Evolutionary conservation across 306 rosid genomes (phyloP).

Genomic region (Hylodesmum podocarpum): DNA sequence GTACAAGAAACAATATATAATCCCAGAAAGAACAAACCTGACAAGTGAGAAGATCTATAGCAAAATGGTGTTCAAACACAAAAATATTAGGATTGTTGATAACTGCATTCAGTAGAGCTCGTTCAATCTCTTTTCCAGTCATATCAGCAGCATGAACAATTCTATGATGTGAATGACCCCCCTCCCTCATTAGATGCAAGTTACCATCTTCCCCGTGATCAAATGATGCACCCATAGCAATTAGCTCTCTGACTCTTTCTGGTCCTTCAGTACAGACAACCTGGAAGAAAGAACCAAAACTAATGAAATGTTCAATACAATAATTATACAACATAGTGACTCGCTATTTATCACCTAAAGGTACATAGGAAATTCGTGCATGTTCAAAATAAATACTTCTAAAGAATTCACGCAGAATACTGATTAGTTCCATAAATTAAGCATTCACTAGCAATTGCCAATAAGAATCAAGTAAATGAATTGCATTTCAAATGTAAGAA

Average conservation of each 20-base stretch:
- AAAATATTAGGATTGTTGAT: slow-evolving; percentile 69
- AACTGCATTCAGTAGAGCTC: slow-evolving; percentile 70
- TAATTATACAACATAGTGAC: slow-evolving; percentile 7
- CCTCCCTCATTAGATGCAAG: slow-evolving; percentile 87
- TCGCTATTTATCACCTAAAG: background rate
- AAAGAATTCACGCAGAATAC: background rate
- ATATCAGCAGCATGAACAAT: slow-evolving; percentile 95
- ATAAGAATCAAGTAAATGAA: background rate
- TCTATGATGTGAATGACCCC: slow-evolving; percentile 91
- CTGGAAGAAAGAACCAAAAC: slow-evolving; percentile 46
- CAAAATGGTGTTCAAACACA: slow-evolving; percentile 89
- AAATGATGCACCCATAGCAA: slow-evolving; percentile 91
- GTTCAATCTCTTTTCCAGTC: slow-evolving; percentile 95
- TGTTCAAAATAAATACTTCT: background rate
- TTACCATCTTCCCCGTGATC: slow-evolving; percentile 95
- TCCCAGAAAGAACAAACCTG: slow-evolving; percentile 55
- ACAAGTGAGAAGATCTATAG: slow-evolving; percentile 84
- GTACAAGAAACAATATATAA: background rate
- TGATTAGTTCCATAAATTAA: background rate
- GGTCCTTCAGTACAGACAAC: slow-evolving; percentile 99
- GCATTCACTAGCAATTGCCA: background rate
- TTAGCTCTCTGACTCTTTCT: slow-evolving; percentile 84
- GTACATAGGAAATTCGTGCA: background rate
- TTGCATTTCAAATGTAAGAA: slow-evolving; percentile 22
- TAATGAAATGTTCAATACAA: background rate